These are phyloP conservation scores for Metschnikowia sp. DNA, from an alignment of 805 yeast species.

Conservation along the genomic window DNA sequence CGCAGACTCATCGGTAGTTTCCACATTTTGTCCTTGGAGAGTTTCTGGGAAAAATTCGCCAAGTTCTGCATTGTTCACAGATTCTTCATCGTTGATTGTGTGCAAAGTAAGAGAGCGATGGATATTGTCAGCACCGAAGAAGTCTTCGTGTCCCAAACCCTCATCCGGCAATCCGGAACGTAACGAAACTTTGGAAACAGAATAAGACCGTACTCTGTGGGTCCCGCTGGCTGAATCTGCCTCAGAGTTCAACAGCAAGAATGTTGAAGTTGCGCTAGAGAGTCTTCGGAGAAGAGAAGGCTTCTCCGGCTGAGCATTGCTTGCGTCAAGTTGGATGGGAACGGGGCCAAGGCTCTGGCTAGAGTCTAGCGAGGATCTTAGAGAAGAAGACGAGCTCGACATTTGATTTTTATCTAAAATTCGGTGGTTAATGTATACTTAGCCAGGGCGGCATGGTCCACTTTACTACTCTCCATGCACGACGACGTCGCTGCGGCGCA, in stretches of 20 bases:
- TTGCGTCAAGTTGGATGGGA: slow-evolving; percentile 12
- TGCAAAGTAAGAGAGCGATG: slow-evolving; percentile 2
- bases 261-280: slow-evolving; percentile 16
- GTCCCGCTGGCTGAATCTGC: not conserved
- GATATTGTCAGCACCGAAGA: slow-evolving; percentile 4
- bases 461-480: not conserved
- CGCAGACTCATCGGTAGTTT: not conserved
- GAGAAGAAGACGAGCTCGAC: not conserved
- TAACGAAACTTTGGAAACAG: not conserved
- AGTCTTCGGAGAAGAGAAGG: slow-evolving; percentile 14
- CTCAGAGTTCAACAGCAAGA: slow-evolving; percentile 4
- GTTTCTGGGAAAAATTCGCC: not conserved
- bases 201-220: not conserved
- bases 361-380: slow-evolving; percentile 6
- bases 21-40: not conserved
- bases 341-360: slow-evolving; percentile 3
- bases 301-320: not conserved
- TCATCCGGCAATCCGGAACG: slow-evolving; percentile 3
- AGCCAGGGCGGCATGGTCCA: too few species aligned
- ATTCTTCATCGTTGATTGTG: not conserved
- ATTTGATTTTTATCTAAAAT: not conserved
- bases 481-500: not conserved
- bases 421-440: too few species aligned
- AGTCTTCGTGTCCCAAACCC: slow-evolving; percentile 4
- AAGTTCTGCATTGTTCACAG: slow-evolving; percentile 1